Base-by-base conservation (phyloP, 768 basidiomycete genomes). In the Dendrothele bispora region DNA sequence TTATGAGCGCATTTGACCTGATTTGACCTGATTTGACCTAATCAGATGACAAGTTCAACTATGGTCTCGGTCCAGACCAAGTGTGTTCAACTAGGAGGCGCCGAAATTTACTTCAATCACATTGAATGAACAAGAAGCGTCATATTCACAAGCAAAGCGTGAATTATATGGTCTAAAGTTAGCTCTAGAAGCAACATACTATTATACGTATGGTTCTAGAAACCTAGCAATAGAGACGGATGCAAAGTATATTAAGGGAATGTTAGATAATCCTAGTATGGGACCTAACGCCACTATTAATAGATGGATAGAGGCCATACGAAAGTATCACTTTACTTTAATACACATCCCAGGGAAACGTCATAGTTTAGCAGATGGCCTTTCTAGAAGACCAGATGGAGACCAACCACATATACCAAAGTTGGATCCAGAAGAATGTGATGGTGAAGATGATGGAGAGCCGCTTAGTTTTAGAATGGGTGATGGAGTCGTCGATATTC, bases 221-320 rank as follows among this genome's bases (percentile, higher is more conserved):
- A 65, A 60, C 1, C 51, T 75, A 0, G 40, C 54, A 12, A 58
- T 75, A 0, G 69, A 73, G 50, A 66, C 69, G 0, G 68, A 75
- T 52, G 71, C 68, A 0, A 55, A 67, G 27, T 68, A 68, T 46
- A 72, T 76, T 7, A 69, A 69, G 44, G 69, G 66, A 17, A 75
- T 73, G 70, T 38, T 75, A 3, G 70, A 72, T 44, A 50, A 66
- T 8, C 70, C 71, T 0, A 68, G 73, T 27, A 21, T 68, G 0
- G 61, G 62, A 14, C 70, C 69, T 0, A 69, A 66, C 42, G 64
- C 69, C 0, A 50, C 70, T 0, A 67, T 74, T 4, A 75, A 74
- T 46, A 46, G 62, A 10, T 75, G 73, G 74, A 71, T 75, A n/a
- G 55, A 59, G 38, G 65, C 73, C 7, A 44, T 69, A 2, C 7